Evolutionary conservation across 2,329 filamentous ascomycete species (phyloP).

Genomic region (Fusarium coffeatum): DNA sequence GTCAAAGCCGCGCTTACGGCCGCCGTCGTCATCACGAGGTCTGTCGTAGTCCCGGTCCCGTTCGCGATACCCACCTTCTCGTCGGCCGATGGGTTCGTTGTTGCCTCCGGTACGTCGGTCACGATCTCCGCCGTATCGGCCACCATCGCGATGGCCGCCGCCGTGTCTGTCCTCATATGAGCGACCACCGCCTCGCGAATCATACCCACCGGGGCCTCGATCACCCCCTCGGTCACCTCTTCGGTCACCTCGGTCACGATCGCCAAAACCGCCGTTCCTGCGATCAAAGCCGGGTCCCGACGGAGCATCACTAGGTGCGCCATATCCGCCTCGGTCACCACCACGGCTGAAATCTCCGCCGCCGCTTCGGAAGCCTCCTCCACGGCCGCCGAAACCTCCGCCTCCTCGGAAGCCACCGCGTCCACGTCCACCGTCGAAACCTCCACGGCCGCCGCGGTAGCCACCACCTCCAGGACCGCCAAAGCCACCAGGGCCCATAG

Average conservation of each 20-base stretch:
- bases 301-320: slow-evolving; percentile 68
- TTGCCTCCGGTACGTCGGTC: slow-evolving; percentile 77
- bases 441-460: slow-evolving; percentile 60
- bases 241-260: slow-evolving; percentile 55
- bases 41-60: slow-evolving; percentile 66
- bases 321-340: slow-evolving; percentile 61
- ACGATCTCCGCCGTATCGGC: slow-evolving; percentile 54
- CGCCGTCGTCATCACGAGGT: slow-evolving; percentile 65
- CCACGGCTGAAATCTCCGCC: slow-evolving; percentile 55
- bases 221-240: slow-evolving; percentile 58
- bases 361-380: slow-evolving; percentile 65
- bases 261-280: slow-evolving; percentile 58
- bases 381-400: slow-evolving; percentile 65
- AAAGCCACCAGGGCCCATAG: slow-evolving; percentile 70
- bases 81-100: slow-evolving; percentile 81
- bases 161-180: slow-evolving; percentile 69
- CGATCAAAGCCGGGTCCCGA: slow-evolving; percentile 68
- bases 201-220: slow-evolving; percentile 69
- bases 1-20: slow-evolving; percentile 78
- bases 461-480: slow-evolving; percentile 67
- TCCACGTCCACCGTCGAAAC: slow-evolving; percentile 59
- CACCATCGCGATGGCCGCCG: slow-evolving; percentile 60
- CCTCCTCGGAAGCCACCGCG: slow-evolving; percentile 59
- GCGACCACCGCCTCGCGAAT: slow-evolving; percentile 65
- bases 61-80: slow-evolving; percentile 68